phyloP scores from a whole-genome alignment of 768 basidiomycete genomes.

The Tricholoma furcatifolium region DNA sequence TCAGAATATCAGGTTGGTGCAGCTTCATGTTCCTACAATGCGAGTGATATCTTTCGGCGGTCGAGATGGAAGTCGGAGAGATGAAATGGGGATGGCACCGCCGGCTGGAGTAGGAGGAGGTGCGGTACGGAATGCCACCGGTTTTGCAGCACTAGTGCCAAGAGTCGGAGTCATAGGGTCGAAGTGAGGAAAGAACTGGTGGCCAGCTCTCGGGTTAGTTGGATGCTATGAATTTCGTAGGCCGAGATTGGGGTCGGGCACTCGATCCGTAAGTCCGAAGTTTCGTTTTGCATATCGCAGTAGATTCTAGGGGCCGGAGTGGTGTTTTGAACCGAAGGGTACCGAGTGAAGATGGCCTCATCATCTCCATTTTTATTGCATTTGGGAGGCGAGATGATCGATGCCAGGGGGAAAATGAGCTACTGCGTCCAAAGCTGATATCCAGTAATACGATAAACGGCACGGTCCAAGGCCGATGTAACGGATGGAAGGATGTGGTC shows the following conservation, averaged over 20 bases:
- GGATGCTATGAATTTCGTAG: neutral
- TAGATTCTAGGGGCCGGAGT: neutral
- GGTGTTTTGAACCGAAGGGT: neutral
- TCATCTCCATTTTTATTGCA: neutral
- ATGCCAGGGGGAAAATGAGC: neutral
- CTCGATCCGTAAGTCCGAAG: neutral
- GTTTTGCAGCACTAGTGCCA: neutral
- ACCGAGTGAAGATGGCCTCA: neutral
- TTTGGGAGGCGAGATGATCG: neutral
- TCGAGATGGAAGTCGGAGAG: neutral
- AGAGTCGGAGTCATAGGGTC: neutral
- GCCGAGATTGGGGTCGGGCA: neutral
- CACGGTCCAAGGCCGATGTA: too few species aligned
- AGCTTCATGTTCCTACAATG: neutral
- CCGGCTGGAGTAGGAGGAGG: too few species aligned
- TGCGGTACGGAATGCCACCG: neutral
- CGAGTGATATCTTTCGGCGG: neutral
- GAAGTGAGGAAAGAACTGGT: neutral
- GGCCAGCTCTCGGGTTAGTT: neutral
- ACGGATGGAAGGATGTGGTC: too few species aligned
- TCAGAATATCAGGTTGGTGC: neutral
- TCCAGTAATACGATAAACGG: too few species aligned
- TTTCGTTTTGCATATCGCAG: neutral
- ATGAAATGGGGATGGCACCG: neutral
- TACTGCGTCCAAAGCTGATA: too few species aligned